Percentiles rank a stretch among this genome's conserved stretches.
Conservation (phyloP, 352 stramenopile genomes). For the Phytophthora pisi region DNA sequence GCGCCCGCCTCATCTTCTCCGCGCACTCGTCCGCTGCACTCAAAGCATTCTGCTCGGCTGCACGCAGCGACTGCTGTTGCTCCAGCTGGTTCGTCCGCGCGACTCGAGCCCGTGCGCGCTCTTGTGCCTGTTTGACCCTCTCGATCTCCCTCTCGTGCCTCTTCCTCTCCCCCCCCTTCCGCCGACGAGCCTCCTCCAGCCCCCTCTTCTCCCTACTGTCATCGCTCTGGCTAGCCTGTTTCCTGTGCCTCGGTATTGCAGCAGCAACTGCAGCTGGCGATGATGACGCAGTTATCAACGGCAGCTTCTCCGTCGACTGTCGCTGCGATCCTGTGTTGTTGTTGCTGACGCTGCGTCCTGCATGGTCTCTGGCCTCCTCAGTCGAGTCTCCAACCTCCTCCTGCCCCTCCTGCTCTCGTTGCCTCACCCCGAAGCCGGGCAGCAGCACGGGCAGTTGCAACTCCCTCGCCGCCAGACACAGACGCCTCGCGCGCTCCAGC, state of each 20-base stretch:
- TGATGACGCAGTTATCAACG: not conserved
- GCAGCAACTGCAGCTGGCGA: not conserved
- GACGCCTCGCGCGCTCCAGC: slow-evolving; percentile 46
- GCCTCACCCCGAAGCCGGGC: not conserved
- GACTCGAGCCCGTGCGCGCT: slow-evolving; percentile 58
- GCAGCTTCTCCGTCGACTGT: slow-evolving; percentile 1
- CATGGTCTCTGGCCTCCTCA: not conserved
- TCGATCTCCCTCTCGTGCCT: slow-evolving; percentile 33
- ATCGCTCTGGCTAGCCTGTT: slow-evolving; percentile 2
- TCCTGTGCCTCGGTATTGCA: not conserved
- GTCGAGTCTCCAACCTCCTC: not conserved
- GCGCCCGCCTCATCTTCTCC: slow-evolving; percentile 33
- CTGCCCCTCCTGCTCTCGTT: not conserved
- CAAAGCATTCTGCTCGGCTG: slow-evolving; percentile 23
- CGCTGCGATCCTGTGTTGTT: not conserved
- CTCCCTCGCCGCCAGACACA: slow-evolving; percentile 44
- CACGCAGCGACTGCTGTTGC: slow-evolving; percentile 26
- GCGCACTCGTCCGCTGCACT: slow-evolving; percentile 31
- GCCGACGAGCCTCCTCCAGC: slow-evolving; percentile 1
- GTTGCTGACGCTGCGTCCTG: not conserved
- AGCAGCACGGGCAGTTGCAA: slow-evolving; percentile 11
- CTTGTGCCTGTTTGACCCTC: slow-evolving; percentile 63
- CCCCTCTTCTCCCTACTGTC: slow-evolving; percentile 9
- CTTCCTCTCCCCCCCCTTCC: slow-evolving; percentile 36
- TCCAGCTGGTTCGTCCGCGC: slow-evolving; percentile 52